These are phyloP conservation scores for Iris macrosiphon DNA, from an alignment of 106 monocot genomes.

Conservation along the genomic window DNA sequence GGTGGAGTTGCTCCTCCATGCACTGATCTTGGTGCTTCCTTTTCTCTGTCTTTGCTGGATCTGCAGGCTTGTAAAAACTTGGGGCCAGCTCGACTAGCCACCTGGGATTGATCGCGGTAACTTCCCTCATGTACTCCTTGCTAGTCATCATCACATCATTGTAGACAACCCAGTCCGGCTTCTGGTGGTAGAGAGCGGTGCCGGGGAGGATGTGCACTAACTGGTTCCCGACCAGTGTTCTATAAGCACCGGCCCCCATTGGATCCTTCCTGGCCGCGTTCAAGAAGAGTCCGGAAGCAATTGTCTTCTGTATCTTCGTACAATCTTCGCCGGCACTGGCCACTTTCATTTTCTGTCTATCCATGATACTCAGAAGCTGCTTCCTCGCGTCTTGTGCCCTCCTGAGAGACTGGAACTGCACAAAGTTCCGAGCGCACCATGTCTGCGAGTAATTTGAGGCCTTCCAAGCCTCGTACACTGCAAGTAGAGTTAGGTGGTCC, in stretches of 20 bases:
- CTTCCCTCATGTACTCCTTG: slow-evolving; percentile 95
- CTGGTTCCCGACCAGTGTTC: slow-evolving; percentile 92
- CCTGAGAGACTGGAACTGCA: slow-evolving; percentile 83
- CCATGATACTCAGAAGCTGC: slow-evolving; percentile 95
- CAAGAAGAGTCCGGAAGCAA: slow-evolving; percentile 90
- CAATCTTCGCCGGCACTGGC: slow-evolving; percentile 80
- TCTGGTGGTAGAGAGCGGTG: slow-evolving; percentile 82
- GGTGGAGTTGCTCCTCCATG: slow-evolving; percentile 80
- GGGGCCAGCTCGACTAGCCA: slow-evolving; percentile 93
- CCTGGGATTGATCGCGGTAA: slow-evolving; percentile 84
- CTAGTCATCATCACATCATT: slow-evolving; percentile 94
- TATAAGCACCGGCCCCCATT: slow-evolving; percentile 82
- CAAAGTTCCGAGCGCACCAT: slow-evolving; percentile 98
- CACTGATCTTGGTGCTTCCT: slow-evolving; percentile 87
- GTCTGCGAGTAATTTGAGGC: slow-evolving; percentile 93
- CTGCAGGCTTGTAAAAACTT: slow-evolving; percentile 73
- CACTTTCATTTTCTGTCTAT: slow-evolving; percentile 84
- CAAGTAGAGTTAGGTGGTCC: slow-evolving; percentile 85
- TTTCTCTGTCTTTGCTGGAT: slow-evolving; percentile 95
- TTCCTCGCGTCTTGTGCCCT: slow-evolving; percentile 95
- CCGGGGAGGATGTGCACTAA: slow-evolving; percentile 92
- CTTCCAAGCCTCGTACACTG: slow-evolving; percentile 99
- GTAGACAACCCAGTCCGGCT: slow-evolving; percentile 96
- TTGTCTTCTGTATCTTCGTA: slow-evolving; percentile 87
- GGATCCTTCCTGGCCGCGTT: slow-evolving; percentile 88